These are phyloP conservation scores for Microsporum audouinii DNA, from an alignment of 2,329 filamentous ascomycete species.

Conservation along the genomic window DNA sequence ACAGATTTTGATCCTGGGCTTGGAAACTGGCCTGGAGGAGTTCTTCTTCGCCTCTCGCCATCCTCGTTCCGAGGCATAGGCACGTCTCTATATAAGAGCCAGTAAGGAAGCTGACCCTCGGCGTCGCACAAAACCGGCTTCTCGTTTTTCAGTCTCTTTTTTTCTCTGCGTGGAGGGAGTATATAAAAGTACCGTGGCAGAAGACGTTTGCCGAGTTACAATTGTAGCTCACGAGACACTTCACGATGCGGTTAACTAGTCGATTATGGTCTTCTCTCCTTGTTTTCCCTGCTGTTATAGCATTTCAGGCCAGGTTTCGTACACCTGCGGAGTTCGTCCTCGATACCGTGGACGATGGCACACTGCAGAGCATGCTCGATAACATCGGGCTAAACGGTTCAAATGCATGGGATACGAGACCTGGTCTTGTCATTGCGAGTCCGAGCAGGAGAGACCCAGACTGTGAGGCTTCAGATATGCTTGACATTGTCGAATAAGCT, in stretches of 20 bases:
- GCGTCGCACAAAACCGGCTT: background rate
- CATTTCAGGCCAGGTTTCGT: background rate
- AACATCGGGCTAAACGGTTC: conserved; percentile 46
- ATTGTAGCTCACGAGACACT: background rate
- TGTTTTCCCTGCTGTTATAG: background rate
- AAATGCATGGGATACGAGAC: conserved; percentile 37
- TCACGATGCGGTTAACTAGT: conserved; percentile 1
- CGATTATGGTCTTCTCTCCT: conserved; percentile 4
- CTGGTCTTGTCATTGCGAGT: conserved; percentile 46
- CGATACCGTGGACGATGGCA: conserved; percentile 35
- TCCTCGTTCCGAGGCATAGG: background rate
- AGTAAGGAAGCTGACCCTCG: background rate
- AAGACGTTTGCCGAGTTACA: no score
- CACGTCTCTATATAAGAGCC: no score
- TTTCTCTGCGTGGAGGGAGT: background rate
- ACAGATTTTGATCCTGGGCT: background rate
- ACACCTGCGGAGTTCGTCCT: conserved; percentile 20
- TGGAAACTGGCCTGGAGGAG: background rate
- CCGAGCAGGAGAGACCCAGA: conserved; percentile 45
- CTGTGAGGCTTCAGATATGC: conserved; percentile 31
- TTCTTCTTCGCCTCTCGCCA: background rate
- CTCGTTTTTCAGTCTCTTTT: background rate
- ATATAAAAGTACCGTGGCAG: no score
- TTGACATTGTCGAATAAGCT: background rate
- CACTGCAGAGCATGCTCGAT: conserved; percentile 44